Evolutionary conservation across 2,329 filamentous ascomycete species (phyloP).

Genomic region (Penicillium verrucosum): DNA sequence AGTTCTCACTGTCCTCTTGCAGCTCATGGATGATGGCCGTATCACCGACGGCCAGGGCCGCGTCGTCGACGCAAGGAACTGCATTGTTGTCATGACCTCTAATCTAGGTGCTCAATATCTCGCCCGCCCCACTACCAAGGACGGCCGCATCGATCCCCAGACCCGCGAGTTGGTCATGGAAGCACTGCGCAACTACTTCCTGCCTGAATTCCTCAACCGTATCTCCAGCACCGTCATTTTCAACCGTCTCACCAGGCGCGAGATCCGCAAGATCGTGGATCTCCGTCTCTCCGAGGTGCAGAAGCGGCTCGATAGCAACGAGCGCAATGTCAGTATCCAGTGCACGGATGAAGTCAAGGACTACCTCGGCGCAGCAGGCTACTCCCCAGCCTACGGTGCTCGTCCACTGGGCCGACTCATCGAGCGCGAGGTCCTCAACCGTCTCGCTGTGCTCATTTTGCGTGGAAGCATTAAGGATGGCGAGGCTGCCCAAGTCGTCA

Average conservation of each 20-base stretch:
- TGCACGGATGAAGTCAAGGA: conserved; percentile 83
- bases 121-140: conserved; percentile 69
- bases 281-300: conserved; percentile 85
- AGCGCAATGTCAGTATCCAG: conserved; percentile 79
- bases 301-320: conserved; percentile 80
- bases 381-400: conserved; percentile 93
- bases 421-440: conserved; percentile 95
- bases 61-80: conserved; percentile 92
- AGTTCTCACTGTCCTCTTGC: conserved; percentile 91
- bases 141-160: conserved; percentile 80
- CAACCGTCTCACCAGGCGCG: conserved; percentile 83
- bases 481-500: conserved; percentile 73
- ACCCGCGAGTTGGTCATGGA: conserved; percentile 89
- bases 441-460: conserved; percentile 84
- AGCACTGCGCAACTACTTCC: conserved; percentile 89
- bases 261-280: conserved; percentile 96
- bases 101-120: conserved; percentile 95
- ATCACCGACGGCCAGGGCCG: conserved; percentile 98
- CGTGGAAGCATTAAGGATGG: conserved; percentile 81
- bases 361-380: conserved; percentile 85
- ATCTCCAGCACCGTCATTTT: conserved; percentile 97
- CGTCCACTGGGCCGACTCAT: conserved; percentile 84
- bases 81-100: conserved; percentile 98
- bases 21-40: conserved; percentile 98
- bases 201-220: conserved; percentile 97